Conservation (phyloP, 306 rosid species). For the Malus sylvestris region DNA sequence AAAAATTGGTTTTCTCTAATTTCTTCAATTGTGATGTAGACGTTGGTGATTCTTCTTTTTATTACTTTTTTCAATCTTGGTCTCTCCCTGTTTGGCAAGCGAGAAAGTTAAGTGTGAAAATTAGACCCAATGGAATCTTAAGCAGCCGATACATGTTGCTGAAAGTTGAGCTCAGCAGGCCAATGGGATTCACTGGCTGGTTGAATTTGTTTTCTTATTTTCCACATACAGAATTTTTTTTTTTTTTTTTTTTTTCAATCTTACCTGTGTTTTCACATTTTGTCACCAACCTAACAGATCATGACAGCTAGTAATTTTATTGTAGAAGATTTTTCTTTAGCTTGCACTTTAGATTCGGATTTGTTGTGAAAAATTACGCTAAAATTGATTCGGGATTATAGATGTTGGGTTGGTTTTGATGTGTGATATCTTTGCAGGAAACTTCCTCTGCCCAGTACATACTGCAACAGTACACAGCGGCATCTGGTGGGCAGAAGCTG, state of each 20-base stretch:
- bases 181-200: constrained; percentile 3
- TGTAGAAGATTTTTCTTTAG: neutral
- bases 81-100: neutral
- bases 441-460: constrained; percentile 97
- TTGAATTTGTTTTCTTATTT: neutral
- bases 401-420: neutral
- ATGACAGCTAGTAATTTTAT: neutral
- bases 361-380: neutral
- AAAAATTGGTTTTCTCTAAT: no score
- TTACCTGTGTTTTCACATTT: neutral
- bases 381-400: neutral
- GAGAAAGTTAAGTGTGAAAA: neutral
- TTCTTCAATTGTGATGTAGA: neutral
- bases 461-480: constrained; percentile 94
- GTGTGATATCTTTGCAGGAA: constrained; percentile 47
- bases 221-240: neutral
- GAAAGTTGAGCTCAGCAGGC: neutral
- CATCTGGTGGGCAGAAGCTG: constrained; percentile 88
- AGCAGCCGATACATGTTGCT: neutral
- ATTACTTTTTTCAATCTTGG: neutral
- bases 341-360: neutral
- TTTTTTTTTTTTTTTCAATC: neutral
- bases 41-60: neutral
- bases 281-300: constrained; percentile 2
- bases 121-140: neutral